Conservation (phyloP, 1,284 basidiomycete genomes). For the Pseudozyma sp. region DNA sequence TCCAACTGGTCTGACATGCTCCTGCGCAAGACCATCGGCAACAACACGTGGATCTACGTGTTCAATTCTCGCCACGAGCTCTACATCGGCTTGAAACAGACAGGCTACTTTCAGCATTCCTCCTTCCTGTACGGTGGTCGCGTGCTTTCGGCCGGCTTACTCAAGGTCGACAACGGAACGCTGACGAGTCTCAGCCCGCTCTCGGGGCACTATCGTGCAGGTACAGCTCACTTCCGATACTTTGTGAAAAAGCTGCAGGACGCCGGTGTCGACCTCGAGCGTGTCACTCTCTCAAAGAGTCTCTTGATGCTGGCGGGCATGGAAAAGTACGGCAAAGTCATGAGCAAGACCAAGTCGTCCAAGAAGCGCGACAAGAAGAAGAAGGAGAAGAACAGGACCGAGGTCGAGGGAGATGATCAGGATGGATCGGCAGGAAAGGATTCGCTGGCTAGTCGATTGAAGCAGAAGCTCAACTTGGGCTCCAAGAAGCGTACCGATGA, state of each 20-base stretch:
- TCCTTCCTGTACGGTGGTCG: constrained; percentile 60
- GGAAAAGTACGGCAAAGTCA: constrained; percentile 58
- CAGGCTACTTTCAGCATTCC: constrained; percentile 62
- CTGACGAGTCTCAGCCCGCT: constrained; percentile 55
- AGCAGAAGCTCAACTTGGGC: constrained; percentile 20
- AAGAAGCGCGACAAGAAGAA: constrained; percentile 35
- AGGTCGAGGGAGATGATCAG: constrained; percentile 5
- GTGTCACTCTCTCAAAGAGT: constrained; percentile 53
- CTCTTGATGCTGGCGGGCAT: constrained; percentile 52
- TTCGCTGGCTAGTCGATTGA: constrained; percentile 14
- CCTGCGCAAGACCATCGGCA: constrained; percentile 54
- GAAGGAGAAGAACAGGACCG: constrained; percentile 18
- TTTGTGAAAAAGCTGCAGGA: constrained; percentile 58
- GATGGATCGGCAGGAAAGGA: constrained; percentile 7
- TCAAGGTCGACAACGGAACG: constrained; percentile 53
- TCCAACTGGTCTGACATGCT: constrained; percentile 56
- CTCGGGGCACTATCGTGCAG: constrained; percentile 58
- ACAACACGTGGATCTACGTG: constrained; percentile 61
- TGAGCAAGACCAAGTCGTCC: constrained; percentile 44
- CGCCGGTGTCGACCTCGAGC: constrained; percentile 51
- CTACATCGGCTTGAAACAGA: constrained; percentile 61
- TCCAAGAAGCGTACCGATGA: constrained; percentile 5
- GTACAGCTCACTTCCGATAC: constrained; percentile 57
- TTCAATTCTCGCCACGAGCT: constrained; percentile 59
- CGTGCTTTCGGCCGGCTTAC: constrained; percentile 57